Evolutionary conservation across 495 filamentous ascomycete genomes (phyloP).

Genomic region (Penicillium cosmopolitanum): DNA sequence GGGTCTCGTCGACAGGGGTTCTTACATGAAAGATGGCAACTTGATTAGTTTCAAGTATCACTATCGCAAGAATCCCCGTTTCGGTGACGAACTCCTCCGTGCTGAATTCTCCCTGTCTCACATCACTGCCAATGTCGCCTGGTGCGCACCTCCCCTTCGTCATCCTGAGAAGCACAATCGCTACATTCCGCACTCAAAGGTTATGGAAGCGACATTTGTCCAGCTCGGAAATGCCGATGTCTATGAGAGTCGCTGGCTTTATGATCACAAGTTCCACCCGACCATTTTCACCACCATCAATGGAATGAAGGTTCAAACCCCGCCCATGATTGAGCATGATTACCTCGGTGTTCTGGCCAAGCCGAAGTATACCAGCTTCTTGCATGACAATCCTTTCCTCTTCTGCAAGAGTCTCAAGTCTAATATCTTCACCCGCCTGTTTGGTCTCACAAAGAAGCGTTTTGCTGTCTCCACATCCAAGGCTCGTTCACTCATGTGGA

Average conservation of each 20-base stretch:
- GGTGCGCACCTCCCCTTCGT: slow-evolving; percentile 58
- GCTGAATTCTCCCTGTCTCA: slow-evolving; percentile 60
- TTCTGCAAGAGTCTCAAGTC: slow-evolving; percentile 52
- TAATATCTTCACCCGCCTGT: slow-evolving; percentile 48
- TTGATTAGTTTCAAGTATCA: slow-evolving; percentile 60
- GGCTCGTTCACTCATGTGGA: slow-evolving; percentile 65
- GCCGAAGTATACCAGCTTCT: slow-evolving; percentile 56
- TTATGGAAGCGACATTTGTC: slow-evolving; percentile 61
- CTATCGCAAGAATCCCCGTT: slow-evolving; percentile 60
- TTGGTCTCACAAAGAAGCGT: slow-evolving; percentile 53
- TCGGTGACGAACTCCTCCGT: slow-evolving; percentile 59
- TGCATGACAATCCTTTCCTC: slow-evolving; percentile 60
- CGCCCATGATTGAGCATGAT: slow-evolving; percentile 63
- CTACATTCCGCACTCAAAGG: slow-evolving; percentile 64
- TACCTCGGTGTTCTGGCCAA: slow-evolving; percentile 59
- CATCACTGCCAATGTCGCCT: slow-evolving; percentile 59
- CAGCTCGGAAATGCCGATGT: slow-evolving; percentile 50
- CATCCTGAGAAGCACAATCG: slow-evolving; percentile 56
- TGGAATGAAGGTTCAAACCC: slow-evolving; percentile 56
- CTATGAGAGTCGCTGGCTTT: slow-evolving; percentile 59
- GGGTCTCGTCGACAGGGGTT: slow-evolving; percentile 58
- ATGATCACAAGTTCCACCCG: slow-evolving; percentile 66
- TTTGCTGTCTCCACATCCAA: slow-evolving; percentile 60
- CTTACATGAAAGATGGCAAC: slow-evolving; percentile 58
- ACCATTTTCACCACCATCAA: slow-evolving; percentile 62